These are phyloP conservation scores for Neoboletus brunneissimus DNA, from an alignment of 768 basidiomycete genomes.

Conservation along the genomic window DNA sequence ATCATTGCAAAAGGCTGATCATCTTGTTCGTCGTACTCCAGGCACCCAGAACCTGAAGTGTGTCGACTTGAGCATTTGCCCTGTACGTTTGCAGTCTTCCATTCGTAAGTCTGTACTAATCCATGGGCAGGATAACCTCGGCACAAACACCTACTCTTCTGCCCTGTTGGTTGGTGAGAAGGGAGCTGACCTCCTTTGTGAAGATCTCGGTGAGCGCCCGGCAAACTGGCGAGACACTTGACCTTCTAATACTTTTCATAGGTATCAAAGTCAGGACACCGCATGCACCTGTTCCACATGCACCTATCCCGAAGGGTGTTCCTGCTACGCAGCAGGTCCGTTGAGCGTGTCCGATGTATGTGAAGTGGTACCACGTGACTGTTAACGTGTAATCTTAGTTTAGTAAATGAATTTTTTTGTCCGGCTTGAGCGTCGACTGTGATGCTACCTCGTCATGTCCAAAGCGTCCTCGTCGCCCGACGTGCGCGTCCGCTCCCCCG, in stretches of 20 bases:
- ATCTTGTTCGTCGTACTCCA: constrained; percentile 16
- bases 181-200: constrained; percentile 56
- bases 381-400: background rate
- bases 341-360: background rate
- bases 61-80: constrained; percentile 70
- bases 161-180: constrained; percentile 70
- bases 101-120: background rate
- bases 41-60: constrained; percentile 64
- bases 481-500: constrained; percentile 24
- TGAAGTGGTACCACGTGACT: background rate
- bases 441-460: constrained; percentile 51
- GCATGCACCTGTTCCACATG: constrained; percentile 69
- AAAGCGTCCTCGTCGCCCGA: constrained; percentile 33
- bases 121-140: constrained; percentile 56
- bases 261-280: constrained; percentile 61
- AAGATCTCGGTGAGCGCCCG: constrained; percentile 53
- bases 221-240: background rate
- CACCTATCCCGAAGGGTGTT: constrained; percentile 52
- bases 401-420: constrained; percentile 10
- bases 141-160: constrained; percentile 72
- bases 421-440: background rate
- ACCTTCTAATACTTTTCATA: constrained; percentile 23
- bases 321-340: constrained; percentile 44
- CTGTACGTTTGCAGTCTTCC: constrained; percentile 39
- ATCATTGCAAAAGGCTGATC: constrained; percentile 13